Base-by-base conservation (phyloP, 257 asterid genomes). In the Plantago elongata region DNA sequence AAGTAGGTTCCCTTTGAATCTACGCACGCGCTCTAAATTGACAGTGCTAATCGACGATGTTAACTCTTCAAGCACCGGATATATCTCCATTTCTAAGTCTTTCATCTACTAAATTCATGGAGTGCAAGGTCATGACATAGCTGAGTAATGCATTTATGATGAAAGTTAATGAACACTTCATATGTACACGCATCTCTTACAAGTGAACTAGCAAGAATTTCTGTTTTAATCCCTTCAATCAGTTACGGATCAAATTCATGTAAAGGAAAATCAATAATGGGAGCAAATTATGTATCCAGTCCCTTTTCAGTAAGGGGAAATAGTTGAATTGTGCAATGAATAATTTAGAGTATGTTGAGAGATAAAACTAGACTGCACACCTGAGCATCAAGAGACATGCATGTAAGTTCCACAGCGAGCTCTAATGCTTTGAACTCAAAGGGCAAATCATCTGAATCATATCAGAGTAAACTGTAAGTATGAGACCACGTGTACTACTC, bases 371-470 rank as follows among this genome's bases (percentile, higher is more conserved):
- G 69, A 50, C 65, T 51, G 57, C 81, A 72, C 75, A 93, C 99
- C 96, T 93, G 95, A 67, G 90, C 68, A 76, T 93, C 99, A 43
- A 89, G 96, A 63, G 99, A 89, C 75, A 72, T 80, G 75, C 97
- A 89, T 40, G 96, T 85, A 63, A 87, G 79, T 72, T 93, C 99
- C 83, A 93, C 73, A 70, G 96, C 97, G 68, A 93, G 87, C 84
- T 93, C 99, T 84, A 93, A 79, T 12, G 99, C 97, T 72, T 81
- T 83, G 79, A 93, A 89, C 80, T 93, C 99, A 51, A 93, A 93
- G 70, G 99, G 99, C 48, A 93, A 83, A 75, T 88, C 86, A 72
- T 93, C 99, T 93, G 83, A 73, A 83, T 49, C 78, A 81, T 74
- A 72, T 14, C 60, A 70, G 49, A 51, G 70, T 66, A 49, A 16